A percentile compares a stretch with the other conserved stretches of the same genome.
phyloP scores from a whole-genome alignment of 73 alveolate species.

The Paramecium octaurelia region DNA sequence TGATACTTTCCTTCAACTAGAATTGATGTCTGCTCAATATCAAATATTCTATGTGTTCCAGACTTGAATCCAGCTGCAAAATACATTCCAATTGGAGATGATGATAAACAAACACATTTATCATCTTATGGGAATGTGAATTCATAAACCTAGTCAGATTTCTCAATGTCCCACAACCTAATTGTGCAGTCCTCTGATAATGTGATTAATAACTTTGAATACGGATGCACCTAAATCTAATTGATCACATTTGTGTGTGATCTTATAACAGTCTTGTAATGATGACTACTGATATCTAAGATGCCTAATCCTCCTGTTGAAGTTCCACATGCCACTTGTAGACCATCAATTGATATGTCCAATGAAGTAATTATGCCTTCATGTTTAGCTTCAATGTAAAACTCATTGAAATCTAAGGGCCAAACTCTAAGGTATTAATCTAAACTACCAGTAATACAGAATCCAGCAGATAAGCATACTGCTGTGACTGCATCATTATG shows the following conservation, averaged over 20 bases:
- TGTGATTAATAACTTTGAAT: conserved; percentile 67
- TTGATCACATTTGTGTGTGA: conserved; percentile 85
- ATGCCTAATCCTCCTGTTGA: conserved; percentile 88
- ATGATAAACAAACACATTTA: conserved; percentile 68
- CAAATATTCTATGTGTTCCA: conserved; percentile 81
- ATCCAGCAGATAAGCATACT: conserved; percentile 71
- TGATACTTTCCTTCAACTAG: conserved; percentile 71
- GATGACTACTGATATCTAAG: conserved; percentile 84
- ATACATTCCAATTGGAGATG: conserved; percentile 68
- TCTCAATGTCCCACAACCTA: conserved; percentile 81
- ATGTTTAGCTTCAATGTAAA: conserved; percentile 96
- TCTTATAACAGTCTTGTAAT: conserved; percentile 91
- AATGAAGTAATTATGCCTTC: conserved; percentile 92
- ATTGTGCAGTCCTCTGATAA: conserved; percentile 79
- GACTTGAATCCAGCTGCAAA: conserved; percentile 83
- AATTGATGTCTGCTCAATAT: conserved; percentile 78
- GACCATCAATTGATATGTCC: conserved; percentile 91
- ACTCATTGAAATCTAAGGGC: conserved; percentile 95
- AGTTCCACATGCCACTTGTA: conserved; percentile 93
- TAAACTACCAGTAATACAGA: conserved; percentile 94
- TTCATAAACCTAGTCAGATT: conserved; percentile 77
- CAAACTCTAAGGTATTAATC: conserved; percentile 93
- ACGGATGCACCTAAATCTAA: conserved; percentile 64
- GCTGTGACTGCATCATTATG: conserved; percentile 82
- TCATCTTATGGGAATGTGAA: conserved; percentile 76